These are phyloP conservation scores for Phytophthora pisi DNA, from an alignment of 352 stramenopile genomes.

Conservation along the genomic window DNA sequence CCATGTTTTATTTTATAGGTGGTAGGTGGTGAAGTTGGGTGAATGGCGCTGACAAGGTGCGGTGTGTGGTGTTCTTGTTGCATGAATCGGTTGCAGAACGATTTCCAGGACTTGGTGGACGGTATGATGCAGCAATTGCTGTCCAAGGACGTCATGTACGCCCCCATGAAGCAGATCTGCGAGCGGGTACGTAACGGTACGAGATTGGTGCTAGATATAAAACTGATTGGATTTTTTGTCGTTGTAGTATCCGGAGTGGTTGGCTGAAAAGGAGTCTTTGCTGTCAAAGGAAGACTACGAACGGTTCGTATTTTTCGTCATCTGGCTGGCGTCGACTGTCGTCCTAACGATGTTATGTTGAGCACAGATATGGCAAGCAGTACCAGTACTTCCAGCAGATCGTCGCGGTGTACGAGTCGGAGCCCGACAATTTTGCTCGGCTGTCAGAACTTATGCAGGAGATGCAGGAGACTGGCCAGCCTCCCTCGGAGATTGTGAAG, in stretches of 20 bases:
- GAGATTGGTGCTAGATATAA: background rate
- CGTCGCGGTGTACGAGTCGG: constrained; percentile 96
- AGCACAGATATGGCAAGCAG: constrained; percentile 92
- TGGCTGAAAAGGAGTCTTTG: constrained; percentile 92
- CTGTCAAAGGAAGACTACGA: constrained; percentile 94
- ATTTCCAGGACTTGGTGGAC: constrained; percentile 95
- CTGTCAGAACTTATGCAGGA: constrained; percentile 98
- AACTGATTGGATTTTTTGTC: no score
- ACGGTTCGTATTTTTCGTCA: constrained; percentile 36
- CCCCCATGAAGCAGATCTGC: constrained; percentile 96
- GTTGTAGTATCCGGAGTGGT: constrained; percentile 94
- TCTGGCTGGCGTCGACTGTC: background rate
- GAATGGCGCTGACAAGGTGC: no score
- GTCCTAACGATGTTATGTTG: background rate
- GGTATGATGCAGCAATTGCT: constrained; percentile 98
- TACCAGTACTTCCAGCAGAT: constrained; percentile 98
- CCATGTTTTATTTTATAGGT: no score
- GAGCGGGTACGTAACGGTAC: constrained; percentile 62
- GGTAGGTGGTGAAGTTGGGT: no score
- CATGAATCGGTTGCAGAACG: constrained; percentile 45
- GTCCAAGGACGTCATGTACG: constrained; percentile 99
- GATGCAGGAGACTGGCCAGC: constrained; percentile 93
- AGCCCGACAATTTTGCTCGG: constrained; percentile 95
- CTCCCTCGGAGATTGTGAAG: constrained; percentile 97
- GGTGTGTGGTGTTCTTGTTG: no score